These are phyloP conservation scores for Tylopilus sp. DNA, from an alignment of 768 basidiomycete genomes.

Conservation along the genomic window DNA sequence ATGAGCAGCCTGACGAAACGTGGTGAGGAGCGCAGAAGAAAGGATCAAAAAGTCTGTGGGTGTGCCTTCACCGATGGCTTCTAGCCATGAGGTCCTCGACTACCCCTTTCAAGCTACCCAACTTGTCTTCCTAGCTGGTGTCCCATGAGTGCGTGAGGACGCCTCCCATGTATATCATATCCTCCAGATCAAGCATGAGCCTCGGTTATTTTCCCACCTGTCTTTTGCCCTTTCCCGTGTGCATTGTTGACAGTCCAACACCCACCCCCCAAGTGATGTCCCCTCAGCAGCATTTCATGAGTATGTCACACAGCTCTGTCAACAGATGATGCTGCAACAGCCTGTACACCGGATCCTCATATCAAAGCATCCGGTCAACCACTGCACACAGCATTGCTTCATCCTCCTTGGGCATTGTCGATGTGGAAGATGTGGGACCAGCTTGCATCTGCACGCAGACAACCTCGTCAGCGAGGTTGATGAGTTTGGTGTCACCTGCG, in stretches of 20 bases:
- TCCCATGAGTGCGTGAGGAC: conserved; percentile 93
- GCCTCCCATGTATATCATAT: conserved; percentile 88
- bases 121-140: conserved; percentile 93
- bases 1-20: conserved; percentile 61
- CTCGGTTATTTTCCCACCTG: conserved; percentile 25
- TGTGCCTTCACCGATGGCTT: conserved; percentile 77
- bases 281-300: conserved; percentile 20
- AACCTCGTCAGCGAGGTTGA: conserved; percentile 74
- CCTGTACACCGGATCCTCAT: conserved; percentile 62
- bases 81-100: conserved; percentile 89
- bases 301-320: conserved; percentile 32
- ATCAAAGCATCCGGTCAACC: conserved; percentile 59
- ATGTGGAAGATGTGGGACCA: background rate
- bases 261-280: background rate
- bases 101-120: conserved; percentile 83
- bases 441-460: conserved; percentile 46
- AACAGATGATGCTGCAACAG: conserved; percentile 60
- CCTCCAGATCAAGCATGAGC: conserved; percentile 24
- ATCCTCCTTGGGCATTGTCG: conserved; percentile 34
- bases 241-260: conserved; percentile 24
- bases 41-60: conserved; percentile 1
- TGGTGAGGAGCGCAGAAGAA: conserved; percentile 2
- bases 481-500: conserved; percentile 48
- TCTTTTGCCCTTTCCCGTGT: conserved; percentile 29
- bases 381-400: conserved; percentile 54